Base-by-base conservation (phyloP, 2,329 filamentous ascomycete species). In the Mycocentrospora acerina region DNA sequence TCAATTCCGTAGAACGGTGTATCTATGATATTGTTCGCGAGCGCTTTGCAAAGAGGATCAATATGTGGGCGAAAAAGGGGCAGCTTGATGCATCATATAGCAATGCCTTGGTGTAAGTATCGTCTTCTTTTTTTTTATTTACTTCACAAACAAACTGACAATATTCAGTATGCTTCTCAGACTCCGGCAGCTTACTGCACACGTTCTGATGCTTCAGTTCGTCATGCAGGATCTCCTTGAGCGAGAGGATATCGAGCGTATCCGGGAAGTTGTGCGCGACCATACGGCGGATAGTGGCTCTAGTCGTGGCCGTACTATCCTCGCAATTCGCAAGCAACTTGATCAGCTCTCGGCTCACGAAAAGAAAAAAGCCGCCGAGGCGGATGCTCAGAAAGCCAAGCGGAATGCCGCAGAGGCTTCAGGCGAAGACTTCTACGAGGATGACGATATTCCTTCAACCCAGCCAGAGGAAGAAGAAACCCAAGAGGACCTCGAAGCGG, bases 11-110 rank as follows among this genome's bases (percentile, higher is more conserved):
- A 1, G 79, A 83, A 55, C 64, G 69, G 2, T 63, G 67, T 2
- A 69, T 83, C 22, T 82, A 82, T 44, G 65, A 74, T 2, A 74
- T 78, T 31, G 74, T 82, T 2, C 62, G 63, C 4, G 42, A 57
- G 7, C 63, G 71, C 11, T 75, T 75, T 41, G 52, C 72, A 8
- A 40, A 59, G 11, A 56, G 66, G 24, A 71, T 78, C 57, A 73
- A 74, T 35, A 43, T 38, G 15, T 56, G 46, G 40, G 34, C 62
- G 30, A 27, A 48, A 25, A 40, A 47, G 5, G 40, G 47, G 2
- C 44, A 50, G 1, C 24, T 67, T 2, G 54, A 66, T 4, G 60
- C 57, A 4, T 61, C 69, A 14, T 71, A 67, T 35, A 57, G 47
- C 18, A 70, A 71, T 36, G 67, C 71, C 3, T 57, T 75, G 22